Conservation (phyloP, 1,284 basidiomycete species). For the Fomitopsis pinicola region DNA sequence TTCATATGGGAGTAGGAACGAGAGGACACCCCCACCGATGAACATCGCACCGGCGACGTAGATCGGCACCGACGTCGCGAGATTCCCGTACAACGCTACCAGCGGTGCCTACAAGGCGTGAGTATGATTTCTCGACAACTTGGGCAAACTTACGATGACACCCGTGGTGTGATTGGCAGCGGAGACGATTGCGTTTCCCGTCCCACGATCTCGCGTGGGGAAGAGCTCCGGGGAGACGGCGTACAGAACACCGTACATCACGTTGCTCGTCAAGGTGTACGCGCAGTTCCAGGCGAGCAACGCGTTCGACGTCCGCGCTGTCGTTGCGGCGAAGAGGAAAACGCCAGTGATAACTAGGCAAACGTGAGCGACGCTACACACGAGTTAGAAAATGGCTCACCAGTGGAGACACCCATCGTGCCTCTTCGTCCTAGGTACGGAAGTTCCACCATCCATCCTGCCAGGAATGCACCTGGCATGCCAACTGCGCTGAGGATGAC, state of each 20-base stretch:
- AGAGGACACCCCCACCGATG: constrained; percentile 53
- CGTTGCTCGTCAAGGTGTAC: constrained; percentile 59
- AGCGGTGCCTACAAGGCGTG: constrained; percentile 48
- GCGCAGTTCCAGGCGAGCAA: constrained; percentile 74
- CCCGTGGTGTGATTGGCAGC: constrained; percentile 61
- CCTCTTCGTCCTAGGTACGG: constrained; percentile 59
- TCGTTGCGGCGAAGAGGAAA: constrained; percentile 68
- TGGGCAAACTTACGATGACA: constrained; percentile 40
- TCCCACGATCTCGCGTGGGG: constrained; percentile 68
- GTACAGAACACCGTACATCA: constrained; percentile 75
- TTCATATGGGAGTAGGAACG: constrained; percentile 67
- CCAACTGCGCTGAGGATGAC: constrained; percentile 67
- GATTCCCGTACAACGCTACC: constrained; percentile 58
- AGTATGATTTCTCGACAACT: not conserved
- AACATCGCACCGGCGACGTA: constrained; percentile 68
- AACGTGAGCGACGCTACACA: not conserved
- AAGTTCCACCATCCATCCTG: constrained; percentile 57
- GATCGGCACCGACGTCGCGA: constrained; percentile 63
- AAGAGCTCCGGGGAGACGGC: constrained; percentile 66
- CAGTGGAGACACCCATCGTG: constrained; percentile 55
- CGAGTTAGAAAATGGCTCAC: constrained; percentile 24
- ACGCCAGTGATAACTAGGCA: constrained; percentile 55
- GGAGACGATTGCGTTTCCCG: constrained; percentile 64
- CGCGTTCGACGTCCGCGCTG: constrained; percentile 54
- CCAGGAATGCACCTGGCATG: constrained; percentile 59